Percentiles rank a stretch among this genome's conserved stretches.
These are phyloP conservation scores for Capronia americana DNA, from an alignment of 2,329 filamentous ascomycete species.

Conservation along the genomic window DNA sequence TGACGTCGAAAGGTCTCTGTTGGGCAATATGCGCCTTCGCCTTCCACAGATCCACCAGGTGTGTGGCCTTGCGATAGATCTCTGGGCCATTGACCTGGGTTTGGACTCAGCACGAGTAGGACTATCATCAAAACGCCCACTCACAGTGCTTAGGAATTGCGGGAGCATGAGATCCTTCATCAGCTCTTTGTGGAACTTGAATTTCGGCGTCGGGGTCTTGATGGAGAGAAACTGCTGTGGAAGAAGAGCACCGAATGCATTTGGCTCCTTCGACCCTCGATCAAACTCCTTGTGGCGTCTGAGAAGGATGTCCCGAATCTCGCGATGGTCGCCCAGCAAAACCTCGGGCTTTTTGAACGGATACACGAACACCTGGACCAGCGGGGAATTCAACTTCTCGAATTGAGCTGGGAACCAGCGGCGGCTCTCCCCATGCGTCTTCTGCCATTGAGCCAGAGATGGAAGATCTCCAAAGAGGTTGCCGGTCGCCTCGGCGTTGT, in stretches of 20 bases:
- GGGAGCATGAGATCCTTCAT: constrained; percentile 16
- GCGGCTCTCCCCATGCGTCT: background rate
- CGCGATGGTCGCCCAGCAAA: constrained; percentile 44
- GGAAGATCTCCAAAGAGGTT: constrained; percentile 4
- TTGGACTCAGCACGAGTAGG: background rate
- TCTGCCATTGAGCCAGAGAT: background rate
- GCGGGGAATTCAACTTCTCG: constrained; percentile 47
- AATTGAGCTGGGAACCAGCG: constrained; percentile 18
- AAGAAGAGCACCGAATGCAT: constrained; percentile 3
- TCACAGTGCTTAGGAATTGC: background rate
- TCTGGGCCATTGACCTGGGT: constrained; percentile 8
- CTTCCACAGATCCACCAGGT: constrained; percentile 11
- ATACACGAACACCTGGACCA: constrained; percentile 57
- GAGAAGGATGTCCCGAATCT: constrained; percentile 37
- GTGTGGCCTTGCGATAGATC: constrained; percentile 5
- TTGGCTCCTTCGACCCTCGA: constrained; percentile 1
- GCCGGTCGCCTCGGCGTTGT: background rate
- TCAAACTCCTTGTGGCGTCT: constrained; percentile 37
- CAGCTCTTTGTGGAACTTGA: constrained; percentile 15
- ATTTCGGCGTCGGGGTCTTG: constrained; percentile 5
- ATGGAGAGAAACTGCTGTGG: constrained; percentile 8
- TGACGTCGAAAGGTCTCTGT: constrained; percentile 7
- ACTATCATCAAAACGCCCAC: background rate
- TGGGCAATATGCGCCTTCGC: background rate
- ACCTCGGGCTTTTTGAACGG: constrained; percentile 54